These are phyloP conservation scores for Tetrahymena borealis DNA, from an alignment of 73 alveolate species.

Conservation along the genomic window DNA sequence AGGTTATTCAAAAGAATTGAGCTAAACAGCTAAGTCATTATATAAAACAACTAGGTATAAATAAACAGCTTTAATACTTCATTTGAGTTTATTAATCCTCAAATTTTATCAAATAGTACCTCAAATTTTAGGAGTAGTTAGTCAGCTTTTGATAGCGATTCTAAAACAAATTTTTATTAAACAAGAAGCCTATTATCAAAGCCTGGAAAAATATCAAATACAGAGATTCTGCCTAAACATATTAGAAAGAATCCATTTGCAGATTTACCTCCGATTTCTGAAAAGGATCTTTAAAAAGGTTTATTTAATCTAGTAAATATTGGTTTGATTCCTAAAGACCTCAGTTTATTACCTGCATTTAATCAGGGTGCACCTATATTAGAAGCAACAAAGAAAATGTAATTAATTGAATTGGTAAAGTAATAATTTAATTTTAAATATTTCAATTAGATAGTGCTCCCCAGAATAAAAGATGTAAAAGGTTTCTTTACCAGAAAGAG, in stretches of 20 bases:
- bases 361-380: constrained; percentile 16
- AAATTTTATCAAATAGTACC: not conserved
- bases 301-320: constrained; percentile 7
- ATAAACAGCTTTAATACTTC: not conserved
- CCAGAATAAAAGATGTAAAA: not conserved
- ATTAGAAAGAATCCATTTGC: constrained; percentile 36
- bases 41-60: not conserved
- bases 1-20: not conserved
- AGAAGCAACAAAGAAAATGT: not conserved
- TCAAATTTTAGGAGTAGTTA: not conserved
- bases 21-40: not conserved
- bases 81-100: not conserved
- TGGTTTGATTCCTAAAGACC: constrained; percentile 39
- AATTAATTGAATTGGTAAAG: not conserved
- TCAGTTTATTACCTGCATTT: constrained; percentile 23
- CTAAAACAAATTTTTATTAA: not conserved
- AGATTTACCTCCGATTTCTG: constrained; percentile 23
- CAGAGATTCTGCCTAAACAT: constrained; percentile 15
- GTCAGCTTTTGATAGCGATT: not conserved
- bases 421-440: not conserved
- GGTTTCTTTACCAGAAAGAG: not conserved
- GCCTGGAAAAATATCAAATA: constrained; percentile 18
- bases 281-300: constrained; percentile 30
- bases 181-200: not conserved
- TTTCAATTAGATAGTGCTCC: not conserved